Percentiles rank a stretch among this genome's conserved stretches.
Evolutionary conservation across 2,329 filamentous ascomycete species (phyloP).

Genomic region (Ophiostoma sp.): DNA sequence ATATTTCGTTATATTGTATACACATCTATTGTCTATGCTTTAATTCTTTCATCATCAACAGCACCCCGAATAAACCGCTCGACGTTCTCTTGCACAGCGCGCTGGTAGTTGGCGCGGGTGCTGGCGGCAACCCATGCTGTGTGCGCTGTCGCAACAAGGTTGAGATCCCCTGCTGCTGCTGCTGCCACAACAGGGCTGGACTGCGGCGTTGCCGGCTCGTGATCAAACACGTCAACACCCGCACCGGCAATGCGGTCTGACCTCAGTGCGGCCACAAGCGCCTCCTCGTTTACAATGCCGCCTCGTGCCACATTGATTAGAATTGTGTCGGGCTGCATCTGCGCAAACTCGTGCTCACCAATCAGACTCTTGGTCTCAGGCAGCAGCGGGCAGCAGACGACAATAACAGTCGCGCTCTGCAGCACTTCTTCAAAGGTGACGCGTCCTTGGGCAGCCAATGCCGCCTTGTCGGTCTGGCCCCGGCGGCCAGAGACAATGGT

Average conservation of each 20-base stretch:
- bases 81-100: conserved; percentile 26
- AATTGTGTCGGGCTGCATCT: conserved; percentile 31
- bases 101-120: conserved; percentile 27
- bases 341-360: conserved; percentile 26
- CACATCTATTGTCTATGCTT: conserved; percentile 15
- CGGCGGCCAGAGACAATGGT: conserved; percentile 29
- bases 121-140: conserved; percentile 28
- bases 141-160: conserved; percentile 27
- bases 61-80: conserved; percentile 23
- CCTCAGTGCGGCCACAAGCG: conserved; percentile 35
- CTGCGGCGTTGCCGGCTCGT: conserved; percentile 32
- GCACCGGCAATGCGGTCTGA: conserved; percentile 33
- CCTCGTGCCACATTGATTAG: conserved; percentile 37
- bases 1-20: neutral
- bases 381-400: conserved; percentile 35
- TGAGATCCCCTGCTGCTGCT: conserved; percentile 23
- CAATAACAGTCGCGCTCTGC: conserved; percentile 32
- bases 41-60: conserved; percentile 15
- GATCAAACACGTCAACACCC: conserved; percentile 36
- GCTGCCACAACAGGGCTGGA: conserved; percentile 25
- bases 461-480: conserved; percentile 21
- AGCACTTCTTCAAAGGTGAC: conserved; percentile 28
- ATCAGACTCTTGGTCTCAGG: conserved; percentile 31
- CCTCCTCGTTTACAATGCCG: conserved; percentile 35
- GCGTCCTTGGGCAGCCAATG: conserved; percentile 12